Percentiles rank a stretch among this genome's conserved stretches.
Evolutionary conservation across 2,329 filamentous ascomycete genomes (phyloP).

Genomic region (Stromatinia cepivora): DNA sequence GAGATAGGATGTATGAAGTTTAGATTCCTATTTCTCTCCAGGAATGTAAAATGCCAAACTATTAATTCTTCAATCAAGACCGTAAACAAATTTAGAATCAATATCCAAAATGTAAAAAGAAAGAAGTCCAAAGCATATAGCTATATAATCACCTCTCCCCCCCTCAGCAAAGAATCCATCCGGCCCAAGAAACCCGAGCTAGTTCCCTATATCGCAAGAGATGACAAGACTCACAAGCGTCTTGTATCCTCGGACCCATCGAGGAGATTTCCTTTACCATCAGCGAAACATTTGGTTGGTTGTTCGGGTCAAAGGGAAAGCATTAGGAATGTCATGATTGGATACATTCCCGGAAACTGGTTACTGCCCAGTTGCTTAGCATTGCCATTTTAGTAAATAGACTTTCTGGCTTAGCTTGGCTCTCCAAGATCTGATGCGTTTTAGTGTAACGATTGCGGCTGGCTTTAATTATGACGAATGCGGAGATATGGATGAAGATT

Average conservation of each 20-base stretch:
- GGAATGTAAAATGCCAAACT: conserved; percentile 10
- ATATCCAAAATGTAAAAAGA: neutral
- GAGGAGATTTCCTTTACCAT: conserved; percentile 8
- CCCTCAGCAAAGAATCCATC: neutral
- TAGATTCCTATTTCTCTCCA: conserved; percentile 1
- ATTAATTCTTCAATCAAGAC: neutral
- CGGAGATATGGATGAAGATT: neutral
- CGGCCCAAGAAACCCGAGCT: conserved; percentile 23
- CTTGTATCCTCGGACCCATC: conserved; percentile 25
- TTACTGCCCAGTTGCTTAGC: neutral
- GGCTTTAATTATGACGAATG: conserved; percentile 3
- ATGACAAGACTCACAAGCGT: neutral
- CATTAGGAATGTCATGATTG: conserved; percentile 22
- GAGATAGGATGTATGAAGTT: neutral
- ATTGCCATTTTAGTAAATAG: conserved; percentile 1
- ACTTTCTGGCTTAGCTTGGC: conserved; percentile 2
- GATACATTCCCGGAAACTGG: conserved; percentile 20
- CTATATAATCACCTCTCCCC: neutral
- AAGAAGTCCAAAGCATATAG: neutral
- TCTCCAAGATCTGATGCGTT: conserved; percentile 2
- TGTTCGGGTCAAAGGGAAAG: conserved; percentile 22
- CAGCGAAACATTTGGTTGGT: conserved; percentile 4
- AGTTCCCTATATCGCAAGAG: conserved; percentile 20
- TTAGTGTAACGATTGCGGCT: conserved; percentile 2
- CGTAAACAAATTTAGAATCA: neutral